Conservation (phyloP, 768 basidiomycete genomes). For the Serpula lacrymans region DNA sequence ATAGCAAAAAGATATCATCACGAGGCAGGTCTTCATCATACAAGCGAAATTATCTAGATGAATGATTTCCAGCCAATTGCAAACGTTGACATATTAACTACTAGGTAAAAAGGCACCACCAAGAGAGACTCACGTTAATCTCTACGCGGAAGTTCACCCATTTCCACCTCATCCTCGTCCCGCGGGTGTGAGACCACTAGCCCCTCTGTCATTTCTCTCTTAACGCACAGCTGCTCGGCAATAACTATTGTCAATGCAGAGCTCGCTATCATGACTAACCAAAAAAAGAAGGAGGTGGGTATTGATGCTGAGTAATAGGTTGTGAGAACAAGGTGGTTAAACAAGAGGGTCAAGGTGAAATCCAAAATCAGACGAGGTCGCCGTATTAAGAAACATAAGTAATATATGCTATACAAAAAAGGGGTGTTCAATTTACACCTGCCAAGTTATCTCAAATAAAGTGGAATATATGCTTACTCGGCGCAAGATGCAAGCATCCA, state of each 20-base stretch:
- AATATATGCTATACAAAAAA: conserved; percentile 52
- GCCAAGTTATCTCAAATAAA: conserved; percentile 4
- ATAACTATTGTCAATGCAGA: conserved; percentile 71
- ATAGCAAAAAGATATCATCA: no score
- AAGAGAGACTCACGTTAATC: conserved; percentile 53
- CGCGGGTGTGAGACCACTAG: conserved; percentile 48
- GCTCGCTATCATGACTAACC: conserved; percentile 72
- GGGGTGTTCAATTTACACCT: conserved; percentile 5
- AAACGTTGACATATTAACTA: no score
- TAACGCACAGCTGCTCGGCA: conserved; percentile 90
- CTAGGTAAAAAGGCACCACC: background rate
- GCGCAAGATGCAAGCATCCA: conserved; percentile 82
- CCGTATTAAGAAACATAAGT: conserved; percentile 82
- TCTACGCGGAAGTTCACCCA: conserved; percentile 49
- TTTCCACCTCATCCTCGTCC: conserved; percentile 54
- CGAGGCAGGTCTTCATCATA: no score
- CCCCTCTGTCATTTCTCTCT: conserved; percentile 86
- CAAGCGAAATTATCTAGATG: no score
- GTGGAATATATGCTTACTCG: conserved; percentile 63
- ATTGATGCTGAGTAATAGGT: conserved; percentile 69
- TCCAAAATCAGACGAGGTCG: conserved; percentile 94
- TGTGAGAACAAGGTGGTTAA: conserved; percentile 91
- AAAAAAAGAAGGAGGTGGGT: conserved; percentile 92
- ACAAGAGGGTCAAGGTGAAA: conserved; percentile 85
- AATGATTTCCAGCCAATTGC: no score